These are phyloP conservation scores for Penicillium maclennaniae DNA, from an alignment of 495 filamentous ascomycete genomes.

Conservation along the genomic window DNA sequence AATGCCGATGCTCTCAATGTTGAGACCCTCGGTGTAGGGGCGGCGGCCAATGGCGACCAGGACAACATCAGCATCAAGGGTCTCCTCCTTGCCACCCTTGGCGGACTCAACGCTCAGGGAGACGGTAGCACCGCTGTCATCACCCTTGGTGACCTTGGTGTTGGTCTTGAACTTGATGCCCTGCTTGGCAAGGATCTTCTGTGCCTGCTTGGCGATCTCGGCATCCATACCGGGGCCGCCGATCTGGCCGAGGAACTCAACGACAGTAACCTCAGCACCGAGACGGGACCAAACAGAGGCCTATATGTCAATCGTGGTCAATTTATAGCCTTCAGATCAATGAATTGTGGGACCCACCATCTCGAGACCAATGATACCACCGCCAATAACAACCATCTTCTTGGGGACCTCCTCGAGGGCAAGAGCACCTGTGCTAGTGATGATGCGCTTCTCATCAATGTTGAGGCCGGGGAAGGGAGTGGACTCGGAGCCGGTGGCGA, in stretches of 20 bases:
- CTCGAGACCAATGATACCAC: constrained; percentile 97
- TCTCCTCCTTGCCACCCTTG: constrained; percentile 94
- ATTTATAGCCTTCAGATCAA: neutral
- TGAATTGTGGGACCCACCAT: constrained; percentile 58
- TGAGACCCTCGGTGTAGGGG: constrained; percentile 88
- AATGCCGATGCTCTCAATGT: constrained; percentile 88
- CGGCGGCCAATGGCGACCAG: constrained; percentile 95
- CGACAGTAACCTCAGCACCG: constrained; percentile 90
- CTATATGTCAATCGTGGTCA: constrained; percentile 27
- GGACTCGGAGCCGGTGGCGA: constrained; percentile 89
- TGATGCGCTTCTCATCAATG: constrained; percentile 94
- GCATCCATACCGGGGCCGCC: constrained; percentile 96
- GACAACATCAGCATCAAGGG: constrained; percentile 90
- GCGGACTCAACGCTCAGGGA: constrained; percentile 83
- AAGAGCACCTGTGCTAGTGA: constrained; percentile 94
- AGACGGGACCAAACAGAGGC: constrained; percentile 95
- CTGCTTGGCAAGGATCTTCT: constrained; percentile 93
- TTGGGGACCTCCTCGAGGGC: constrained; percentile 85
- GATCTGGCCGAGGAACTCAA: constrained; percentile 94
- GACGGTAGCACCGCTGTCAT: constrained; percentile 69
- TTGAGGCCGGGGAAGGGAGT: constrained; percentile 95
- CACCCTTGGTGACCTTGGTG: constrained; percentile 89
- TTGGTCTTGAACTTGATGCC: constrained; percentile 97
- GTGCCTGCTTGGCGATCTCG: constrained; percentile 86
- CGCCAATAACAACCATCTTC: constrained; percentile 97